phyloP scores from a whole-genome alignment of 2,329 filamentous ascomycete species.

The Neofusicoccum cordaticola region DNA sequence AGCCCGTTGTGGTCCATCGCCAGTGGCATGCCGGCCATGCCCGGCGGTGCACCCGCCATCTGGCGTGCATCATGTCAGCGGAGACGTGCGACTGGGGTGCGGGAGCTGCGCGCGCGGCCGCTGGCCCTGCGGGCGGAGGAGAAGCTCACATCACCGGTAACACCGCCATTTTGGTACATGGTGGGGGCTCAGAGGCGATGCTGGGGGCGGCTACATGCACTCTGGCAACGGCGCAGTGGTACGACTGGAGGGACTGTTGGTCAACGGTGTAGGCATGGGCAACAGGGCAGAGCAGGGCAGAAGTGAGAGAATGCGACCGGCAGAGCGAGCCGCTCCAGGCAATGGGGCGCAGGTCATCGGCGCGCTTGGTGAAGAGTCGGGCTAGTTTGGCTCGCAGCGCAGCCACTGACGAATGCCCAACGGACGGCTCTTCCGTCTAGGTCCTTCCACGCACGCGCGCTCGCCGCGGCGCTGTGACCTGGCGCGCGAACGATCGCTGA shows the following conservation, averaged over 20 bases:
- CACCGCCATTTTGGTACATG: constrained; percentile 35
- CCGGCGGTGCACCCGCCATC: constrained; percentile 13
- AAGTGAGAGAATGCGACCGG: constrained; percentile 16
- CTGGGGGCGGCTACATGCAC: constrained; percentile 20
- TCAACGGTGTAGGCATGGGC: constrained; percentile 14
- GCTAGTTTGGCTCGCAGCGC: constrained; percentile 7
- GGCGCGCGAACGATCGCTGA: not conserved
- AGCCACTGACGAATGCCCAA: constrained; percentile 13
- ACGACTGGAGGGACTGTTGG: constrained; percentile 12
- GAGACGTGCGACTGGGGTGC: constrained; percentile 11
- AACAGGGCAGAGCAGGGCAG: constrained; percentile 12
- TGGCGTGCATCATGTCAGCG: constrained; percentile 18
- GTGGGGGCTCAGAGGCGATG: constrained; percentile 19
- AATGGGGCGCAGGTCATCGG: constrained; percentile 12
- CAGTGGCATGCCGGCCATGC: constrained; percentile 29
- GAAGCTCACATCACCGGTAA: constrained; percentile 14
- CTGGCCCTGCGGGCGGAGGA: not conserved
- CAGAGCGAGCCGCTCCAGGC: constrained; percentile 10
- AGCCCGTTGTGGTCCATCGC: constrained; percentile 33
- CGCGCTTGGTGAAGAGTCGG: constrained; percentile 8
- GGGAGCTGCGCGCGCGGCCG: constrained; percentile 4
- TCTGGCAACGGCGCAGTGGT: constrained; percentile 14
- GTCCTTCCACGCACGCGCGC: constrained; percentile 13
- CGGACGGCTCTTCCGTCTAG: not conserved
- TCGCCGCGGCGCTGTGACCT: not conserved